These are phyloP conservation scores for Fusarium penzigii DNA, from an alignment of 2,329 filamentous ascomycete genomes.

Conservation along the genomic window DNA sequence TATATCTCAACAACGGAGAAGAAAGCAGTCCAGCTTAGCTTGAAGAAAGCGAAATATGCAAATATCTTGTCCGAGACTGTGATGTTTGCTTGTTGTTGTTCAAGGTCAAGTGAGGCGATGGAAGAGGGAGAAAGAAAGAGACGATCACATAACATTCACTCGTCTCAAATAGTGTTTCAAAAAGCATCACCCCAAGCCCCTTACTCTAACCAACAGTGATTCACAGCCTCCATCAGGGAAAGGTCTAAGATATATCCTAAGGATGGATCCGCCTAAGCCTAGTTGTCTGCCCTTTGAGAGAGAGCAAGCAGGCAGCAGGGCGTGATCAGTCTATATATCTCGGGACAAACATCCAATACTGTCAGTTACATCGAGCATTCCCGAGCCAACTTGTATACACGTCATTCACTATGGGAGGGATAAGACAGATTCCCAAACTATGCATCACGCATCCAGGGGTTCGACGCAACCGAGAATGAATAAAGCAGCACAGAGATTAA, in stretches of 20 bases:
- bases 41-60: neutral
- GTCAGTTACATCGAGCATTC: too few species aligned
- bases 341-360: too few species aligned
- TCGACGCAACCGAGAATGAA: too few species aligned
- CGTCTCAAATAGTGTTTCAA: neutral
- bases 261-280: neutral
- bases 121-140: neutral
- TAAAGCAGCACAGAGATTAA: too few species aligned
- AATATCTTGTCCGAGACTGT: neutral
- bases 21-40: neutral
- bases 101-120: neutral
- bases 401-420: too few species aligned
- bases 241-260: neutral
- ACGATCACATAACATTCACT: neutral
- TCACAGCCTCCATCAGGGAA: neutral
- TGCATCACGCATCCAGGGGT: too few species aligned
- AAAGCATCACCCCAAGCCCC: neutral
- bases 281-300: neutral
- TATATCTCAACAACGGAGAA: neutral
- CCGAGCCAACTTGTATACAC: too few species aligned
- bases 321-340: too few species aligned
- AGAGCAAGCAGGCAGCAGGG: neutral
- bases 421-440: too few species aligned
- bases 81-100: too few species aligned
- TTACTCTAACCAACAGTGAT: neutral